Percentiles rank a stretch among this genome's conserved stretches.
Evolutionary conservation across 139 green algal species (phyloP).

Genomic region (Gonium pectorale): DNA sequence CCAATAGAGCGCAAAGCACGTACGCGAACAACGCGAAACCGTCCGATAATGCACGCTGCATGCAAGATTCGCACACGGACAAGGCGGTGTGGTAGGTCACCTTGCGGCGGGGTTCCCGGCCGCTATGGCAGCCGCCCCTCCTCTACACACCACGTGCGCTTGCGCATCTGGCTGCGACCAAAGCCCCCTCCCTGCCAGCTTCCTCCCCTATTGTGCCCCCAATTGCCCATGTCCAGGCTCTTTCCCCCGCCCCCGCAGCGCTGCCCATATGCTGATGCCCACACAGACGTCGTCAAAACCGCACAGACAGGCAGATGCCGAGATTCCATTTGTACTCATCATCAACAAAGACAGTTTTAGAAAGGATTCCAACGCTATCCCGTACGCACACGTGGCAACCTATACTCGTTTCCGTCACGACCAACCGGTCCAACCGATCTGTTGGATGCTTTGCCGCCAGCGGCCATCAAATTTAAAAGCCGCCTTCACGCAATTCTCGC

Average conservation of each 20-base stretch:
- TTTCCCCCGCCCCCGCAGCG: not conserved
- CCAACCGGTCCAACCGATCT: no score
- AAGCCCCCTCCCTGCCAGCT: no score
- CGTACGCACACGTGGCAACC: no score
- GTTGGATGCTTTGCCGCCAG: no score
- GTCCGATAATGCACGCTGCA: constrained; percentile 41
- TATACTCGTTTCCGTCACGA: no score
- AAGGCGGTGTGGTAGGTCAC: no score
- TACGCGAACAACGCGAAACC: not conserved
- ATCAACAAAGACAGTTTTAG: constrained; percentile 26
- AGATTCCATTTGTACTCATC: constrained; percentile 6
- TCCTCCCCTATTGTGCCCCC: no score
- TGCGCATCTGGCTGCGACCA: no score
- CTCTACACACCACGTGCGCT: not conserved
- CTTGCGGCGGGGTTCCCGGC: constrained; percentile 19
- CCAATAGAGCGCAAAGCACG: constrained; percentile 24
- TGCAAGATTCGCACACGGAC: constrained; percentile 29
- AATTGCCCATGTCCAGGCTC: no score
- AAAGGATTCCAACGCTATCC: no score
- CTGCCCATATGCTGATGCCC: constrained; percentile 19
- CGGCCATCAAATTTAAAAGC: no score
- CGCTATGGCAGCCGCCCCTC: constrained; percentile 23
- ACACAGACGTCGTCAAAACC: constrained; percentile 28
- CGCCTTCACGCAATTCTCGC: no score
- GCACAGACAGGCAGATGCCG: constrained; percentile 18